Evolutionary conservation across 2,329 filamentous ascomycete species (phyloP).

Genomic region (Diaporthe batatas): DNA sequence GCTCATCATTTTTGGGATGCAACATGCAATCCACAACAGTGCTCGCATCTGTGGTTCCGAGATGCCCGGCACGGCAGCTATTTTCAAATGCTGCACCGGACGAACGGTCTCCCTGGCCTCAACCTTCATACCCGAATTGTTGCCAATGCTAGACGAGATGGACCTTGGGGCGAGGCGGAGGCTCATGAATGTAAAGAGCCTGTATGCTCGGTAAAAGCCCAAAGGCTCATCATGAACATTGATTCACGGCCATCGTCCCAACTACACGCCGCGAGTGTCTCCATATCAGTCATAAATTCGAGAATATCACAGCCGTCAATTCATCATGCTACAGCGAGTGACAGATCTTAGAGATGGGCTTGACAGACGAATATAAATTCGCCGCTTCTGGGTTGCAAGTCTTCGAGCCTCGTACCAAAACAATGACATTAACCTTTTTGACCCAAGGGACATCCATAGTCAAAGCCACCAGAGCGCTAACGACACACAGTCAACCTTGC

Average conservation of each 20-base stretch:
- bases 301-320: background rate
- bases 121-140: background rate
- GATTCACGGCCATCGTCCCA: too few relatives aligned
- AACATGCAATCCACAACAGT: background rate
- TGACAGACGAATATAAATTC: background rate
- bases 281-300: background rate
- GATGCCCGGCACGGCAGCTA: too few relatives aligned
- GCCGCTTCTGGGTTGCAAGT: background rate
- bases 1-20: background rate
- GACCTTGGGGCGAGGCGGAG: background rate
- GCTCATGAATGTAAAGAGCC: too few relatives aligned
- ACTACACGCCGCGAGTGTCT: background rate
- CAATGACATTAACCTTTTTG: too few relatives aligned
- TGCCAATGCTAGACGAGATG: too few relatives aligned
- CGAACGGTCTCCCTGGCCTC: background rate
- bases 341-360: background rate
- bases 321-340: background rate
- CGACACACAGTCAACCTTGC: background rate
- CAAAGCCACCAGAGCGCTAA: background rate
- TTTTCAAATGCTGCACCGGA: too few relatives aligned
- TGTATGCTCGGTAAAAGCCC: fast-evolving
- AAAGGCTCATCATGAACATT: background rate
- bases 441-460: too few relatives aligned
- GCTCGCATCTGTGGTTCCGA: too few relatives aligned
- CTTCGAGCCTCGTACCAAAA: background rate